phyloP scores from a whole-genome alignment of 2,329 filamentous ascomycete genomes.

The Myriosclerotinia scirpicola region DNA sequence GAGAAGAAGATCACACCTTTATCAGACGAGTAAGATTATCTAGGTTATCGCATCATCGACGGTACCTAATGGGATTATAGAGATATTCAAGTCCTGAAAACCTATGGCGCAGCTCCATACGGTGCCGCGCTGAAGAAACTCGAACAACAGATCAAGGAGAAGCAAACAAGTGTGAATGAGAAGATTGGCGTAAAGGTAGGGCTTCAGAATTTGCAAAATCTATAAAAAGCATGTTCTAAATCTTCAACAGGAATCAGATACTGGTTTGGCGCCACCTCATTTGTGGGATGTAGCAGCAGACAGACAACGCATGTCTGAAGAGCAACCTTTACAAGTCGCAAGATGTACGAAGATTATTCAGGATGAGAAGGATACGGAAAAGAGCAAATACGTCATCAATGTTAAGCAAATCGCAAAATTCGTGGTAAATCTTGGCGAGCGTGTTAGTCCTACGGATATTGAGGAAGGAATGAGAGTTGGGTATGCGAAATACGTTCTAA shows the following conservation, averaged over 20 bases:
- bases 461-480: constrained; percentile 99
- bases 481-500: constrained; percentile 44
- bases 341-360: constrained; percentile 99
- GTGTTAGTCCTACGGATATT: constrained; percentile 97
- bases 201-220: not conserved
- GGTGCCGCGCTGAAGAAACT: constrained; percentile 92
- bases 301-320: constrained; percentile 96
- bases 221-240: not conserved
- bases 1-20: constrained; percentile 99
- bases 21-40: constrained; percentile 78
- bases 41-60: constrained; percentile 14
- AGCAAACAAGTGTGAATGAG: constrained; percentile 96
- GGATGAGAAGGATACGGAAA: constrained; percentile 91
- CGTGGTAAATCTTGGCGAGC: constrained; percentile 94
- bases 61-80: constrained; percentile 52
- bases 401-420: constrained; percentile 99
- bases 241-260: constrained; percentile 83
- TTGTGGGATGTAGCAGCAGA: constrained; percentile 98
- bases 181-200: constrained; percentile 86
- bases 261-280: constrained; percentile 94
- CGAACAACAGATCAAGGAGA: constrained; percentile 99
- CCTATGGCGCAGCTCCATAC: constrained; percentile 95
- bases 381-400: constrained; percentile 99
- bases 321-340: constrained; percentile 95
- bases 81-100: constrained; percentile 99